phyloP scores from a whole-genome alignment of 306 rosid genomes.

The Cajanus cajan region DNA sequence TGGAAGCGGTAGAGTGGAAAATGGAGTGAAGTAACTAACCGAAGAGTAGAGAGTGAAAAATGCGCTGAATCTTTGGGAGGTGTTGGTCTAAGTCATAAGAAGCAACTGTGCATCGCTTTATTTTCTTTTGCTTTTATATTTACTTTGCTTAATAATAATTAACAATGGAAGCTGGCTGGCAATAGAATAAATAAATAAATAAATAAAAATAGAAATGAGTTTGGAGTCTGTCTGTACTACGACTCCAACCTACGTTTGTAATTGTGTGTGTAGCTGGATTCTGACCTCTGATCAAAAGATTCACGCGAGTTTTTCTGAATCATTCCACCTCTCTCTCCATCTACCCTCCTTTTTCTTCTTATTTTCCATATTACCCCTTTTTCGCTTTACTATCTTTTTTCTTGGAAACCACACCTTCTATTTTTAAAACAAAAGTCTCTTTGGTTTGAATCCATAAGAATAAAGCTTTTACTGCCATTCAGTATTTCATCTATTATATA shows the following conservation, averaged over 20 bases:
- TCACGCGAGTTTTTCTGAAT: conserved; percentile 25
- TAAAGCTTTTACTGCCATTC: no score
- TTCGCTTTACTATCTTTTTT: neutral
- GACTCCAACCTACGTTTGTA: conserved; percentile 53
- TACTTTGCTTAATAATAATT: no score
- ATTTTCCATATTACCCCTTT: conserved; percentile 31
- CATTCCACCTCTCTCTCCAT: neutral
- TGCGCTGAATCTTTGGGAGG: conserved; percentile 23
- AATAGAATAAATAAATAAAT: no score
- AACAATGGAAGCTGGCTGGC: neutral
- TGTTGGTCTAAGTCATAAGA: conserved; percentile 25
- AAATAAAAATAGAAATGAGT: neutral
- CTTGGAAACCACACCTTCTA: no score
- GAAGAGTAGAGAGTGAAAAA: conserved; percentile 14
- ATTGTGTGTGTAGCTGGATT: conserved; percentile 49
- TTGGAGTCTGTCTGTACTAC: conserved; percentile 14
- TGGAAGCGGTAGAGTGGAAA: neutral
- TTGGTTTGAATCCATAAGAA: no score
- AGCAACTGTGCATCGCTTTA: conserved; percentile 26
- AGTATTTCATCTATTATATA: no score
- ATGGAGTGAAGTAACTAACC: conserved; percentile 33
- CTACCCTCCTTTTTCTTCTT: conserved; percentile 8
- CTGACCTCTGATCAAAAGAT: neutral
- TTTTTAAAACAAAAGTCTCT: no score
- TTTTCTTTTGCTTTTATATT: conserved; percentile 26